Percentiles rank a stretch among this genome's conserved stretches.
These are phyloP conservation scores for Phoma sp. DNA, from an alignment of 2,329 filamentous ascomycete species.

Conservation along the genomic window DNA sequence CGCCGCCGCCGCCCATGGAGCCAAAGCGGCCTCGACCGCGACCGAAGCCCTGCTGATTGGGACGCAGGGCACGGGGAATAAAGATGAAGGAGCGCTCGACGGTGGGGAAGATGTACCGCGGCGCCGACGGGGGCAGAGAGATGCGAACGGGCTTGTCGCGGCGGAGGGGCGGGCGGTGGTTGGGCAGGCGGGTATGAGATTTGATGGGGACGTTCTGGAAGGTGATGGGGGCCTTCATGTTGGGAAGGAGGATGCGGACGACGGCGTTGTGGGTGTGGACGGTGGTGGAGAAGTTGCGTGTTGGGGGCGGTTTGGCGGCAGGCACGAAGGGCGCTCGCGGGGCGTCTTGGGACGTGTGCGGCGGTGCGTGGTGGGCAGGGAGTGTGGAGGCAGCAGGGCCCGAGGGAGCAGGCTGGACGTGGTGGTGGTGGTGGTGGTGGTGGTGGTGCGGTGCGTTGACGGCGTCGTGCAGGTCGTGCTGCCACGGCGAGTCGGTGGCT, in stretches of 20 bases:
- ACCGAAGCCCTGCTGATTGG: conserved; percentile 82
- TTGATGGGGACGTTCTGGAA: conserved; percentile 82
- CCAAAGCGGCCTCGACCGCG: conserved; percentile 74
- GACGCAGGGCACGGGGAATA: conserved; percentile 90
- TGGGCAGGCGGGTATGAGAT: conserved; percentile 91
- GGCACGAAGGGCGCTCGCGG: conserved; percentile 29
- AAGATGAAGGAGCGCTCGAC: conserved; percentile 95
- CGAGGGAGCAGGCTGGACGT: neutral
- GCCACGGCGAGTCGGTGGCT: conserved; percentile 78
- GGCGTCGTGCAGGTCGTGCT: conserved; percentile 90
- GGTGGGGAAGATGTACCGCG: conserved; percentile 90
- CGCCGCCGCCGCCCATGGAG: conserved; percentile 62
- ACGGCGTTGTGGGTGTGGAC: conserved; percentile 84
- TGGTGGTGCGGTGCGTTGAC: conserved; percentile 53
- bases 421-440: conserved; percentile 26
- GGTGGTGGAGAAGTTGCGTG: conserved; percentile 74
- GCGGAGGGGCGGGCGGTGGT: conserved; percentile 90
- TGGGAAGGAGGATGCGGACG: conserved; percentile 79
- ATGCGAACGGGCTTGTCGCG: conserved; percentile 96
- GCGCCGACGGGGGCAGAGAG: conserved; percentile 78
- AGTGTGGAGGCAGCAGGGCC: conserved; percentile 9
- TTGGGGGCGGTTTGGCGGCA: conserved; percentile 42
- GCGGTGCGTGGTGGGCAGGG: conserved; percentile 26
- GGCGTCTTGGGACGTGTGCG: conserved; percentile 28
- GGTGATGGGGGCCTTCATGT: conserved; percentile 72